Percentiles rank a stretch among this genome's conserved stretches.
These are phyloP conservation scores for Claviceps citrina DNA, from an alignment of 2,329 filamentous ascomycete genomes.

Conservation along the genomic window DNA sequence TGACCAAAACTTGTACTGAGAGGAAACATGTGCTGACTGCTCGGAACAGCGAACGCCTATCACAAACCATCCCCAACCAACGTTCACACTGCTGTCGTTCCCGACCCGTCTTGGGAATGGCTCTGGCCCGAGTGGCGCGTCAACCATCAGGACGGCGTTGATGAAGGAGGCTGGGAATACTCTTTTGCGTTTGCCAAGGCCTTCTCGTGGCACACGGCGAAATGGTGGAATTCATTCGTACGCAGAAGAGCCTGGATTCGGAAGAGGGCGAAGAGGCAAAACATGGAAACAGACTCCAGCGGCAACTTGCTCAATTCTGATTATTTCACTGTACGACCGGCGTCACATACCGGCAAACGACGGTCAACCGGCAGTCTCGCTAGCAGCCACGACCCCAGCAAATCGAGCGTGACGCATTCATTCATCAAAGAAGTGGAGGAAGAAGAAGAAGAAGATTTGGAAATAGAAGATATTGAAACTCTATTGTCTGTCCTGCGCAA, in stretches of 20 bases:
- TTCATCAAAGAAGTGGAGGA: conserved; percentile 31
- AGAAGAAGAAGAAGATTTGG: conserved; percentile 39
- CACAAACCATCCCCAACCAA: conserved; percentile 45
- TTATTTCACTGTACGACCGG: conserved; percentile 62
- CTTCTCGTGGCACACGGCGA: conserved; percentile 76
- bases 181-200: conserved; percentile 66
- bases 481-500: conserved; percentile 53
- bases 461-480: conserved; percentile 47
- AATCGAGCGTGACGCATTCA: conserved; percentile 21
- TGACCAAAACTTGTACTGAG: too few relatives aligned
- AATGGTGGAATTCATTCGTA: conserved; percentile 94
- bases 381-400: conserved; percentile 19
- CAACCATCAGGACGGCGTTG: conserved; percentile 56
- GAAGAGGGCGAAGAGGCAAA: conserved; percentile 50
- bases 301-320: conserved; percentile 56
- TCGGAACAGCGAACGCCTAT: conserved; percentile 39
- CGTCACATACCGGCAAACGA: conserved; percentile 21
- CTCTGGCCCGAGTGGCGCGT: conserved; percentile 50
- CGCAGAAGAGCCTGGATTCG: conserved; percentile 76
- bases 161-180: conserved; percentile 93
- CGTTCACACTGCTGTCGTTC: conserved; percentile 78
- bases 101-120: conserved; percentile 94
- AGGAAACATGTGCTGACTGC: conserved; percentile 2
- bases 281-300: conserved; percentile 29
- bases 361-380: conserved; percentile 19